Evolutionary conservation across 2,329 filamentous ascomycete genomes (phyloP), one percentile per base, ranked within the genome.

Genomic region (Ophiostoma ulmi): DNA sequence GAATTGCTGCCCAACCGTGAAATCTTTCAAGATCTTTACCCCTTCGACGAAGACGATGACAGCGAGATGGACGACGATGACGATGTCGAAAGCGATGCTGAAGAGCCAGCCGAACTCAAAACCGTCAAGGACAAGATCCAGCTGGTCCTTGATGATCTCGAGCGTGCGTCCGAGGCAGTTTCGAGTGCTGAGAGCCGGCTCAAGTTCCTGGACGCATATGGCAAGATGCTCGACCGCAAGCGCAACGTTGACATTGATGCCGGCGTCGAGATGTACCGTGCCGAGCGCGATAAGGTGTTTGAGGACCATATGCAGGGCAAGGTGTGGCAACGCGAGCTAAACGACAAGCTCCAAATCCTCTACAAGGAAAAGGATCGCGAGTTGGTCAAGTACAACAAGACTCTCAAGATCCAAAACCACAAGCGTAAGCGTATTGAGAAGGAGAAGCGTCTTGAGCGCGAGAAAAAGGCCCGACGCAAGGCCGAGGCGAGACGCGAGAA

Each of bases 1-100:
- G 84, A 89, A 72, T 79, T 85, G 7, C 79, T 89, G 11, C 83
- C 83, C 1, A 88, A 88, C 73, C 80, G 78, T 20, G 84, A 87
- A 38, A 79, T 81, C 36, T 88, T 86, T 70, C 77, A 85, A 66
- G 85, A 88, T 38, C 76, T 85, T 20, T 86, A 87, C 73, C 83
- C 84, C 0, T 81, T 83, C 13, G 80, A 79, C 0, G 80, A 83
- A 35, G 76, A 77, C 1, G 77, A 78, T 1, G 76, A 79, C 3
- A 72, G 72, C 7, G 76, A 79, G 17, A 74, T 77, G 0, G 76
- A 80, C 8, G 39, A 48, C 5, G 71, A 73, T 13, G 52, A 58
- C 2, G 72, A 77, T 0, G 73, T 75, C 2, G 76, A 78, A 10
- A 74, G 78, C 0, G 76, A 80, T 2, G 76, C 10, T 35, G 72